Base-by-base conservation (phyloP, 1,284 basidiomycete species). In the Mycena citricolor region DNA sequence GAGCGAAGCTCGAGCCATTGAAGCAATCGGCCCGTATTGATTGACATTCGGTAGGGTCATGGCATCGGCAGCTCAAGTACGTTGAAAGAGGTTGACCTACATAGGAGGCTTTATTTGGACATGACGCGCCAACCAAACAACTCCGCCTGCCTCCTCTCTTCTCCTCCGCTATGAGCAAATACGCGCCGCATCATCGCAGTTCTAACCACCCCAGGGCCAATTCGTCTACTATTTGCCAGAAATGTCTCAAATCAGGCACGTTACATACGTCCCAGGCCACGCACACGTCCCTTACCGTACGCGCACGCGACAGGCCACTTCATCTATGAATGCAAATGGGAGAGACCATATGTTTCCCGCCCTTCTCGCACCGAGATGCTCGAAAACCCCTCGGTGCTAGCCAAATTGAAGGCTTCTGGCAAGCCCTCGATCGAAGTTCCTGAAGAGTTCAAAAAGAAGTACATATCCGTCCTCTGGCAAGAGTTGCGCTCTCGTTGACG, bases 401-500 rank as follows among this genome's bases (percentile, higher is more conserved):
- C 80, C 8, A 86, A 86, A 59, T 61, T 84, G 31, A 84, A 79
- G 61, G 67, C 71, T 1, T 77, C 78, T 2, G 80, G 80, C 11
- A 80, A 81, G 48, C 84, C 86, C 5, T 79, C 79, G 6, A 77
- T 84, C 0, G 85, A 87, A 54, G 78, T 89, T 10, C 86, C 87
- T 5, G 86, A 88, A 49, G 87, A 90, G 61, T 88, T 90, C 63
- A 87, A 80, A 70, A 77, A 66, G 52, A 84, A 84, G 87, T 88
- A 45, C 30, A 76, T 71, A 26, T 4, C 31, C 28, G 25, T 20
- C 17, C 30, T 25, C 22, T n/a, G n/a, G n/a, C n/a, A n/a, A n/a
- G n/a, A n/a, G 39, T 39, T 35, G 30, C 20, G n/a, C 34, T 39
- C 35, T 37, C 17, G 47, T 29, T 23, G 35, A 30, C 25, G 32